Base-by-base conservation (phyloP, 257 asterid species). In the Handroanthus guayacan region DNA sequence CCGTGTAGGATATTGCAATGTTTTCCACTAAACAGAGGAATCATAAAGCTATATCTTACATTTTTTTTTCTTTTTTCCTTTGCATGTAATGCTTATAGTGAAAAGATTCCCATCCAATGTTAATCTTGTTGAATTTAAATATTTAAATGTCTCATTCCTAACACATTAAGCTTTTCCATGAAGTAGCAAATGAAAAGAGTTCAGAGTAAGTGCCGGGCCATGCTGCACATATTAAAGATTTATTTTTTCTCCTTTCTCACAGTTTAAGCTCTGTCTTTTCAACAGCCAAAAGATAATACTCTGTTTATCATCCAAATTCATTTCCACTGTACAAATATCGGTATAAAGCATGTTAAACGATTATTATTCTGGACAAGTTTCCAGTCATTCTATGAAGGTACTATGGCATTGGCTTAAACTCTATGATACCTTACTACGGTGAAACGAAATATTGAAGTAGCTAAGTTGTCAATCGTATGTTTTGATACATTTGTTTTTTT, bases 401-500 rank as follows among this genome's bases (percentile, higher is more conserved):
- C 31, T 25, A 25, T 25, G 31, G 1, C 31, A 25, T 25, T 25
- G 31, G 31, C 31, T 25, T 25, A 25, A 1, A 25, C 31, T 25
- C 1, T 25, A 25, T 25, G 31, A 25, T 25, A 25, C 31, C 1
- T 25, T 25, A 25, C 31, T 25, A 25, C 31, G 31, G 31, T 25
- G 31, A 39, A 41, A 41, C 5, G 8, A 41, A 41, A 41, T 39
- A 2, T 4, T 6, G 17, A 13, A 0, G 58, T 13, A 13, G 20
- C n/a, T 52, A 52, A 5, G 58, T 12, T 62, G 39, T 54, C 71
- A 14, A 66, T 16, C 57, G 61, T 66, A 48, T 38, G 71, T 41
- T 57, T 70, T 83, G 75, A 73, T 74, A 60, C n/a, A 25, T 50
- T 38, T 71, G 14, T 69, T 16, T 58, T 58, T 58, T 67, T 62